Conservation (phyloP, 2,329 filamentous ascomycete species). For the Aaosphaeria pasadenensis region DNA sequence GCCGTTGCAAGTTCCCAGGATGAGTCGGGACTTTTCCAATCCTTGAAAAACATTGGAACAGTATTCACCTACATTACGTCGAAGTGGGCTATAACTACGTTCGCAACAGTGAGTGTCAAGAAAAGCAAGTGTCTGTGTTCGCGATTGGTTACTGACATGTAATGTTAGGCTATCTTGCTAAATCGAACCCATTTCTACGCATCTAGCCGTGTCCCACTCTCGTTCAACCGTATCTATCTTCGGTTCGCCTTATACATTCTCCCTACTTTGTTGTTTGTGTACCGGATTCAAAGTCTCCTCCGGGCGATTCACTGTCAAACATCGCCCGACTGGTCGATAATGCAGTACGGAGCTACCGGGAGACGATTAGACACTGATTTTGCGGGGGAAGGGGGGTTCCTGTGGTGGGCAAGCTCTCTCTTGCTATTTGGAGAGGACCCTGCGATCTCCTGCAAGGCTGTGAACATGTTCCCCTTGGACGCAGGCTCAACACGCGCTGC, state of each 20-base stretch:
- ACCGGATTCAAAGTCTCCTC: slow-evolving; percentile 68
- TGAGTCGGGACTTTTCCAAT: slow-evolving; percentile 47
- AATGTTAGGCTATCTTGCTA: slow-evolving; percentile 67
- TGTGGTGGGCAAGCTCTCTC: slow-evolving; percentile 70
- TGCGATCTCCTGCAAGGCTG: slow-evolving; percentile 68
- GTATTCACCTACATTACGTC: slow-evolving; percentile 71
- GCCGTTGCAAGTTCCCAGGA: slow-evolving; percentile 26
- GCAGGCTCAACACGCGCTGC: slow-evolving; percentile 55
- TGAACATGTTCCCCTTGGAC: slow-evolving; percentile 63
- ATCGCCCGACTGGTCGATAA: slow-evolving; percentile 43
- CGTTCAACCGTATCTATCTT: slow-evolving; percentile 64
- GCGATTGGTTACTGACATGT: neutral
- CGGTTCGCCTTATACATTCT: slow-evolving; percentile 31
- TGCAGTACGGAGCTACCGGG: slow-evolving; percentile 46
- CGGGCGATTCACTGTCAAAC: slow-evolving; percentile 93
- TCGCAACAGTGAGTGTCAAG: slow-evolving; percentile 61
- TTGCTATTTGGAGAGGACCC: slow-evolving; percentile 74
- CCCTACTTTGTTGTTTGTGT: slow-evolving; percentile 30
- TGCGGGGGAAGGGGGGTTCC: slow-evolving; percentile 60
- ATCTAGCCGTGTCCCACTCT: slow-evolving; percentile 77
- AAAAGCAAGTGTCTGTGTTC: neutral
- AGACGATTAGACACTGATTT: slow-evolving; percentile 46
- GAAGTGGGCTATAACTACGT: slow-evolving; percentile 83
- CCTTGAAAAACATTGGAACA: slow-evolving; percentile 70
- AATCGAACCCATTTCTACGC: slow-evolving; percentile 95